Base-by-base conservation (phyloP, 2,329 filamentous ascomycete genomes). In the Aschersonia sp. region DNA sequence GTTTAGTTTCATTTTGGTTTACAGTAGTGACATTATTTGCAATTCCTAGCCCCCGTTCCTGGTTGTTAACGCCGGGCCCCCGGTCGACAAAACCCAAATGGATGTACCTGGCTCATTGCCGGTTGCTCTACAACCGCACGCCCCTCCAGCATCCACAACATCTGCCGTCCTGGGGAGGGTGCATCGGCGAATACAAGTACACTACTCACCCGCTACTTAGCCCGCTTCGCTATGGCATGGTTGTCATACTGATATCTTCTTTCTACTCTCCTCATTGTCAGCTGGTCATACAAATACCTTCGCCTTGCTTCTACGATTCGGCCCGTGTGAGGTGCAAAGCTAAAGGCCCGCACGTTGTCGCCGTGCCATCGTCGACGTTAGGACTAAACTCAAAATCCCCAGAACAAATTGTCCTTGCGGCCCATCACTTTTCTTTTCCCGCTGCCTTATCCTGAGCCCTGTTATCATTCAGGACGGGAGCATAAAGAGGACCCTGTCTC, bases 121-220 rank as follows among this genome's bases (percentile, higher is more conserved):
- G 69, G 67, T 62, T 61, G 57, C 63, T 66, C 65, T 63, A 65
- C 41, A 61, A 62, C 69, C 65, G 66, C 65, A 67, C 65, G 61
- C 65, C 69, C 67, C 68, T 47, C 46, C 40, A 47, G 40, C 30
- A 43, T 43, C 41, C 46, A 47, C 46, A 68, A 55, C 60, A 68
- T 66, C 64, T 68, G 63, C 67, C 67, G 67, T 68, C 55, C 55
- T 56, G 57, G 55, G 58, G 56, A 47, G 49, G 46, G 60, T 65
- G 66, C 60, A 60, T 63, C 46, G 43, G 44, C 45, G 47, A 68
- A 59, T 61, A 61, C 58, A 70, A 71, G 68, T 69, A 68, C 65
- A 69, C 47, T 48, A 63, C 63, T 61, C 63, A 62, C 64, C 68
- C 67, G 63, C 65, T 63, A 67, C 62, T 60, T 55, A 49, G 50